Evolutionary conservation across 2,329 filamentous ascomycete species (phyloP), one percentile per base, ranked within the genome.

Genomic region (Decorospora gaudefroyi): DNA sequence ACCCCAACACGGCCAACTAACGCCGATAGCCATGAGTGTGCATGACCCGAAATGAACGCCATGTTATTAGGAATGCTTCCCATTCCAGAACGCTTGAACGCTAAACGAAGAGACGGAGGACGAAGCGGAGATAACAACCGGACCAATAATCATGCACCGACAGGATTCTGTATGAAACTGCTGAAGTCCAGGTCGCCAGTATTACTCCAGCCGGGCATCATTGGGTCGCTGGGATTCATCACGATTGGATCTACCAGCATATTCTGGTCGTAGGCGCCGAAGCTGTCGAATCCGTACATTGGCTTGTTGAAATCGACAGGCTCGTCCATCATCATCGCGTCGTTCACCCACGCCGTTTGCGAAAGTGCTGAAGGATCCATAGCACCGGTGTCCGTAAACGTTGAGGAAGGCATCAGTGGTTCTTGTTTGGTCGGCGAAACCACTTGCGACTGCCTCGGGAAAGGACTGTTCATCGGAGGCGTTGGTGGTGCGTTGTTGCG

Each of bases 401-500:
- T 57, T n/a, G 61, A 41, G 4, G 64, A 57, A 3, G 59, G 53
- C 55, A 68, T 55, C 1, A 54, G 59, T 25, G 60, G 32, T 41
- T 69, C 67, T 39, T 67, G 61, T 47, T 68, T 68, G 8, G 64
- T 34, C 2, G 61, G 55, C n/a, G 55, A 50, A 3, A 59, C 48
- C 19, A 65, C 55, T 36, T 69, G 65, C 9, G 67, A 65, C 31
- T 69, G 65, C 26, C 58, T 53, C 12, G 65, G 65, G 41, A 70
- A 71, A 2, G 68, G 66, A 38, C 64, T 70, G 57, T 68, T 63
- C 65, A 70, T 68, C 2, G 67, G 64, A 10, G 68, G 68, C 28
- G 69, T 72, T 28, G 68, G 66, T 6, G 69, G 69, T 27, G 66
- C 61, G 21, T 61, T 62, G 42, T 65, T 55, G 12, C 62, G 65